Base-by-base conservation (phyloP, 2,329 filamentous ascomycete genomes). In the Ophiocordyceps camponoti-saundersi region DNA sequence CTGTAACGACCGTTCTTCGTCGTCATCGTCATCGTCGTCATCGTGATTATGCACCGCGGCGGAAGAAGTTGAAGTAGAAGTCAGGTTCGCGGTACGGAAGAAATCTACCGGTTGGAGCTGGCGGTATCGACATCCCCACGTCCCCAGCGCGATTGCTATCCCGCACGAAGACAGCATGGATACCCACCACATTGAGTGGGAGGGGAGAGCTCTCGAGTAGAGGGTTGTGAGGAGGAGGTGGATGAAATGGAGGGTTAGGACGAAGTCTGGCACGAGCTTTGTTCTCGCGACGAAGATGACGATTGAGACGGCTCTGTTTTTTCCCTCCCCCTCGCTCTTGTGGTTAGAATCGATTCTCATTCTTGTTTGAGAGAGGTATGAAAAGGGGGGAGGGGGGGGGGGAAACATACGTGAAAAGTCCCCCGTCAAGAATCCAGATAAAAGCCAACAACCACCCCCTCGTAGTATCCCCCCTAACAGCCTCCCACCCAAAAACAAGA, bases 181-280 rank as follows among this genome's bases (percentile, higher is more conserved):
- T 48, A 67, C 68, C 90, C 92, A 98, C 92, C 92, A 98, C 56
- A 93, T 82, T 52, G 79, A 66, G 61, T 90, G 81, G 11, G 74
- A 71, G 1, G 92, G 92, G 26, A 96, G 60, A 11, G 77, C 73
- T 56, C 79, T 79, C 3, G 85, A 82, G 64, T 94, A 95, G 32
- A 95, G 61, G 20, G 80, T 81, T 26, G 85, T 85, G 56, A 86
- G 64, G 56, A 92, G 52, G 46, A 95, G 75, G 61, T 95, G 85
- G 41, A 95, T 69, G 61, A 85, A 75, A 66, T 94, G 87, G 18
- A 95, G 75, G 2, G 90, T 95, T 22, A 95, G 69, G 30, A 87
- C 85, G 62, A 96, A 98, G 65, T 98, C 92, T 54, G 87, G 87
- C 45, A 96, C 85, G 50, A 96, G 82, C 63, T 96, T 96, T 44